Evolutionary conservation across 2,329 filamentous ascomycete species (phyloP).

Genomic region (Coniochaeta pulveracea): DNA sequence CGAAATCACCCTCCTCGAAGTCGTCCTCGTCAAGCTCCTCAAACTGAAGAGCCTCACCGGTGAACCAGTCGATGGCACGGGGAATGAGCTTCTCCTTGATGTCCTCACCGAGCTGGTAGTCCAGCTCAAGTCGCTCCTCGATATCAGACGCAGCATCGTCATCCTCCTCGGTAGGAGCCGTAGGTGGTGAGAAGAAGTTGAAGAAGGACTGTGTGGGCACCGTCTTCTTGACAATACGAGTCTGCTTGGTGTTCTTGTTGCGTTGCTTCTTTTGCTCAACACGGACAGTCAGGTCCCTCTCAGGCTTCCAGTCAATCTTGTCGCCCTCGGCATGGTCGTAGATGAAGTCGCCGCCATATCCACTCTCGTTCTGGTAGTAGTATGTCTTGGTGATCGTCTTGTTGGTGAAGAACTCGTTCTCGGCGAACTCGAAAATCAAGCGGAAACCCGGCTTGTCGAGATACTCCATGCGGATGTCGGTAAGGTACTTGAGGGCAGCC

Average conservation of each 20-base stretch:
- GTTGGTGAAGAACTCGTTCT: conserved; percentile 97
- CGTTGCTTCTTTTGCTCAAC: conserved; percentile 99
- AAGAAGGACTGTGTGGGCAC: conserved; percentile 98
- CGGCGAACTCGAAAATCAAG: conserved; percentile 90
- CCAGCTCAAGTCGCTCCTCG: conserved; percentile 92
- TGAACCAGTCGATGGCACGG: conserved; percentile 98
- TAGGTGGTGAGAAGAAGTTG: conserved; percentile 97
- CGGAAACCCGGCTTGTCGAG: conserved; percentile 97
- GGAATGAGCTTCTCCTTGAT: conserved; percentile 99
- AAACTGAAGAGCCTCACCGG: conserved; percentile 90
- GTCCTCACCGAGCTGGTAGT: conserved; percentile 97
- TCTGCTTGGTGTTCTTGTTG: conserved; percentile 99
- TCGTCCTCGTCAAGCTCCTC: conserved; percentile 85
- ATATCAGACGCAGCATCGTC: conserved; percentile 77
- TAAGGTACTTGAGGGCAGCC: conserved; percentile 78
- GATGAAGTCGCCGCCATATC: conserved; percentile 98
- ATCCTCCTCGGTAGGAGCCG: conserved; percentile 63
- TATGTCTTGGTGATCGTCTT: conserved; percentile 97
- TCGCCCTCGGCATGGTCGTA: conserved; percentile 98
- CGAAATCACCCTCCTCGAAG: conserved; percentile 70
- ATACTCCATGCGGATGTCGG: conserved; percentile 97
- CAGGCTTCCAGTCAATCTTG: conserved; percentile 93
- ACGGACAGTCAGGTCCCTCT: conserved; percentile 86
- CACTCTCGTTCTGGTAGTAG: conserved; percentile 97
- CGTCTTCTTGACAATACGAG: conserved; percentile 96